A percentile compares a stretch with the other conserved stretches of the same genome.
These are phyloP conservation scores for Cladosporium sp. DNA, from an alignment of 2,329 filamentous ascomycete species.

Conservation along the genomic window DNA sequence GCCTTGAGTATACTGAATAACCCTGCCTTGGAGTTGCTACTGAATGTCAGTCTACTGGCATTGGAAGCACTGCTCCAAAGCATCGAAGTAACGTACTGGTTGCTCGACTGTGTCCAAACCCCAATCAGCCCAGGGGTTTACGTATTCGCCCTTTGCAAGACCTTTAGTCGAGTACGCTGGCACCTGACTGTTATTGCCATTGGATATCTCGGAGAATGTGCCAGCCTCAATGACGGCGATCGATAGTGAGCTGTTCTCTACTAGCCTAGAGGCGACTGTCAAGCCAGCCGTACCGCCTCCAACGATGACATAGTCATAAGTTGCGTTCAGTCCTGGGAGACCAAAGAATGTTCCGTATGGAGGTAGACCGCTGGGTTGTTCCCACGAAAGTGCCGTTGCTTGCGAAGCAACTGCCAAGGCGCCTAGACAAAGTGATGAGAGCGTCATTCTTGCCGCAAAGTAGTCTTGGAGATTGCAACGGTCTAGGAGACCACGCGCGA, in stretches of 20 bases:
- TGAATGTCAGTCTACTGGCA: not conserved
- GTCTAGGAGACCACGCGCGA: too few species aligned
- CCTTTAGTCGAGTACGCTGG: slow-evolving; percentile 23
- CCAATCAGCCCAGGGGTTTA: slow-evolving; percentile 28
- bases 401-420: not conserved
- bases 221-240: slow-evolving; percentile 31
- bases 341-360: slow-evolving; percentile 18
- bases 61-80: not conserved
- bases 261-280: slow-evolving; percentile 23
- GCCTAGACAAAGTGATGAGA: not conserved
- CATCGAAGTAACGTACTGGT: not conserved
- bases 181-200: slow-evolving; percentile 27
- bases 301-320: slow-evolving; percentile 25
- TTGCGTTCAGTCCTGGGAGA: slow-evolving; percentile 16
- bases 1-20: slow-evolving; percentile 25
- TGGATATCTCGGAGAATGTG: slow-evolving; percentile 27
- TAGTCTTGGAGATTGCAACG: not conserved
- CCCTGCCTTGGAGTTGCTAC: slow-evolving; percentile 17
- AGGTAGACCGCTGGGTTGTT: not conserved
- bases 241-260: slow-evolving; percentile 19
- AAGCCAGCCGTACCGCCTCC: slow-evolving; percentile 27
- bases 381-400: not conserved
- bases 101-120: slow-evolving; percentile 27
- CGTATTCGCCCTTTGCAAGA: slow-evolving; percentile 9
- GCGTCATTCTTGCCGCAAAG: not conserved